Conservation (phyloP, 768 basidiomycete genomes). For the Hydnomerulius pinastri region DNA sequence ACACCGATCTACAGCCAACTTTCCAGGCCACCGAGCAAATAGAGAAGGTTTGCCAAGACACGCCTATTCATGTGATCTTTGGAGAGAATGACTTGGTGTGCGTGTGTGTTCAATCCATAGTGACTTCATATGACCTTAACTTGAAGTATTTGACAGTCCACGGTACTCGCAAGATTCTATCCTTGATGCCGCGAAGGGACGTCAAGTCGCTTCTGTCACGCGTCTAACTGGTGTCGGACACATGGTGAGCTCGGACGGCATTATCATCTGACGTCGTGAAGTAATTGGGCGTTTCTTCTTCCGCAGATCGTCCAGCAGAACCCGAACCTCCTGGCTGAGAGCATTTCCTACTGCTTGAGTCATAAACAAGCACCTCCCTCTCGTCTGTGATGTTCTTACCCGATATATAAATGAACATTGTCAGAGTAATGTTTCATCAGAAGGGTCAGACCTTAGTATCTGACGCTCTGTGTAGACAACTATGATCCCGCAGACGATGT, state of each 20-base stretch:
- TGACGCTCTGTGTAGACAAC: too few relatives aligned
- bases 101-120: neutral
- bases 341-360: neutral
- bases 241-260: neutral
- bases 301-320: neutral
- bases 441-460: too few relatives aligned
- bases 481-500: too few relatives aligned
- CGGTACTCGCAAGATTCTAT: neutral
- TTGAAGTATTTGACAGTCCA: neutral
- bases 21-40: neutral
- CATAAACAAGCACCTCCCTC: neutral
- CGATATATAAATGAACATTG: too few relatives aligned
- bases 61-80: neutral
- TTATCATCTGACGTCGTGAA: neutral
- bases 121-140: neutral
- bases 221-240: neutral
- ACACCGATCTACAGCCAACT: neutral
- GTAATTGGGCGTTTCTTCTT: neutral
- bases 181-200: neutral
- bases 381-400: neutral
- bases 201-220: neutral
- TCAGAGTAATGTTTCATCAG: too few relatives aligned
- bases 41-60: neutral
- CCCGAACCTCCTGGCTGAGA: neutral
- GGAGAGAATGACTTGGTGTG: neutral